These are phyloP conservation scores for Rhodotorula taiwanensis DNA, from an alignment of 768 basidiomycete genomes.

Conservation along the genomic window DNA sequence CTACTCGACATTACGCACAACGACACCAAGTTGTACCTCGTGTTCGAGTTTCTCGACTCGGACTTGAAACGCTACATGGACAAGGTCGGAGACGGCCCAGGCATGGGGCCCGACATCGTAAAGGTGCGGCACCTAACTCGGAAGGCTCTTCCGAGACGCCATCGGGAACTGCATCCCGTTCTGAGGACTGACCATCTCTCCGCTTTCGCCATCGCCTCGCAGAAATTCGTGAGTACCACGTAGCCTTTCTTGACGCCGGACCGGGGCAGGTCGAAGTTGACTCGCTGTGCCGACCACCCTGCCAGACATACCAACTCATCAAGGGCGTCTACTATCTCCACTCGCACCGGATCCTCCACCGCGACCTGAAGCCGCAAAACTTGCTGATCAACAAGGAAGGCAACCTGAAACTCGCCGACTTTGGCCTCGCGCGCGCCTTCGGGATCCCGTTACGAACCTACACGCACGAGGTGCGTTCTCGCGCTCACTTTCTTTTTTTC, in stretches of 20 bases:
- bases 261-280: too few relatives aligned
- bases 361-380: conserved; percentile 83
- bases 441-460: conserved; percentile 99
- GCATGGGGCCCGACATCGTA: conserved; percentile 64
- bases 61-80: conserved; percentile 98
- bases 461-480: conserved; percentile 75
- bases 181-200: too few relatives aligned
- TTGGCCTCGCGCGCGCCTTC: conserved; percentile 91
- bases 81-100: conserved; percentile 59
- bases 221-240: conserved; percentile 35
- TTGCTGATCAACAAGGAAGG: conserved; percentile 80
- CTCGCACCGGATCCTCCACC: conserved; percentile 90
- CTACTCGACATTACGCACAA: conserved; percentile 91
- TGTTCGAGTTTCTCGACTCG: conserved; percentile 93
- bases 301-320: conserved; percentile 85
- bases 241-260: too few relatives aligned
- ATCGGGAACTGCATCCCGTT: too few relatives aligned
- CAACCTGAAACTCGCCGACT: conserved; percentile 93
- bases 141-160: too few relatives aligned
- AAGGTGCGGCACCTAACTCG: conserved; percentile 56
- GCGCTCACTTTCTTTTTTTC: background rate
- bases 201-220: conserved; percentile 12
- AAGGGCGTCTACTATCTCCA: conserved; percentile 90
- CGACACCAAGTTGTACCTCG: conserved; percentile 93
- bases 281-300: background rate